Evolutionary conservation across 345 rosid species (phyloP).

Genomic region (Salix exigua): DNA sequence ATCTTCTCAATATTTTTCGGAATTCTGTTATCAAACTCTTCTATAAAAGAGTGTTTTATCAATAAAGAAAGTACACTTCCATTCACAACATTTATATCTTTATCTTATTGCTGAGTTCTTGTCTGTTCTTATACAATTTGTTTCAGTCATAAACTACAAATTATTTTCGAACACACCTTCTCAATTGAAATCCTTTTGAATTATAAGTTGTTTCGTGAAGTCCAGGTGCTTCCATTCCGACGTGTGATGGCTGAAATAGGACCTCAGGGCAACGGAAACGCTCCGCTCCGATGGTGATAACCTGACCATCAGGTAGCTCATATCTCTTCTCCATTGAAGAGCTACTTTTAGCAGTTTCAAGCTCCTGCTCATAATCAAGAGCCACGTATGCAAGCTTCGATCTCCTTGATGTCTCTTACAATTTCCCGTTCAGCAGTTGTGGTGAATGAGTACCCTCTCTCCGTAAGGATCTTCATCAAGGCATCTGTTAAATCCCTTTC

Average conservation of each 20-base stretch:
- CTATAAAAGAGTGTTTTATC: no score
- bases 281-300: slow-evolving; percentile 34
- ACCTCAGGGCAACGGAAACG: slow-evolving; percentile 39
- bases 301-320: slow-evolving; percentile 16
- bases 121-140: no score
- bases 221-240: slow-evolving; percentile 42
- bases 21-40: no score
- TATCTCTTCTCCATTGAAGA: slow-evolving; percentile 34
- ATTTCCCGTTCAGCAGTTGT: slow-evolving; percentile 27
- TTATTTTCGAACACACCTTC: no score
- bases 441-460: slow-evolving; percentile 38
- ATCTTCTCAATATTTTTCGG: no score
- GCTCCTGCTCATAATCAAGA: slow-evolving; percentile 35
- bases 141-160: no score
- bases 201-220: slow-evolving; percentile 39
- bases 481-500: slow-evolving; percentile 60
- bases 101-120: no score
- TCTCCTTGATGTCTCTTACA: not conserved
- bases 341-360: slow-evolving; percentile 37
- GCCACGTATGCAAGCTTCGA: not conserved
- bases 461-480: slow-evolving; percentile 57
- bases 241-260: slow-evolving; percentile 33
- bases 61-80: no score
- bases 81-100: no score
- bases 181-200: not conserved